Evolutionary conservation across 2,329 filamentous ascomycete species (phyloP), one percentile per base, ranked within the genome.

Genomic region (Phoma sp.): DNA sequence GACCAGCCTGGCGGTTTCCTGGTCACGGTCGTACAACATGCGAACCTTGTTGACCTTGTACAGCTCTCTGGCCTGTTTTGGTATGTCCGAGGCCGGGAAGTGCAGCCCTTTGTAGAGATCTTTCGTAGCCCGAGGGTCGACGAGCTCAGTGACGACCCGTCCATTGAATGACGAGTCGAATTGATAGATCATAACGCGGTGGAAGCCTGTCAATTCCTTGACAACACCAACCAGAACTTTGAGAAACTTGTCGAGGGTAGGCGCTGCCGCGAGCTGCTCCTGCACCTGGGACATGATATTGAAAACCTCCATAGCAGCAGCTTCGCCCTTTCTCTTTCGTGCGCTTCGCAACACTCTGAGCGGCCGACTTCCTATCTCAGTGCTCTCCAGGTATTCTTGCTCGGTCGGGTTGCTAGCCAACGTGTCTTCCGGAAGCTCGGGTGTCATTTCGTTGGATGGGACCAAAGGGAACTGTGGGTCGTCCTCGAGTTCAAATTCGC

Each of bases 221-320:
- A 96, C 85, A 7, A 96, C 89, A 0, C 92, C 92, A 0, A 94
- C 89, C 3, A 95, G 76, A 6, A 93, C 87, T 65, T 95, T 94
- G 33, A 96, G 78, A 55, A 96, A 91, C 1, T 74, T 81, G 1
- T 92, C 87, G 0, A 96, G 78, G 56, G 83, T 88, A 0, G 86
- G 81, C 1, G 92, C 90, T 24, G 86, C 84, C 4, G 90, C 85
- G 12, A 96, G 80, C 72, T 96, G 92, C 65, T 96, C 91, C 71
- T 96, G 92, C 0, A 96, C 89, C 71, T 96, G 92, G 1, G 90
- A 91, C 85, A 96, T 90, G 61, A 96, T 92, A 73, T 92, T 92
- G 74, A 96, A 96, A 1, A 95, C 90, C 65, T 96, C 89, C 87
- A 95, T 95, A 0, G 90, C 90, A 5, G 89, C 89, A 40, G 91